Conservation (phyloP, 495 filamentous ascomycete genomes). For the Aspergillus campestris region DNA sequence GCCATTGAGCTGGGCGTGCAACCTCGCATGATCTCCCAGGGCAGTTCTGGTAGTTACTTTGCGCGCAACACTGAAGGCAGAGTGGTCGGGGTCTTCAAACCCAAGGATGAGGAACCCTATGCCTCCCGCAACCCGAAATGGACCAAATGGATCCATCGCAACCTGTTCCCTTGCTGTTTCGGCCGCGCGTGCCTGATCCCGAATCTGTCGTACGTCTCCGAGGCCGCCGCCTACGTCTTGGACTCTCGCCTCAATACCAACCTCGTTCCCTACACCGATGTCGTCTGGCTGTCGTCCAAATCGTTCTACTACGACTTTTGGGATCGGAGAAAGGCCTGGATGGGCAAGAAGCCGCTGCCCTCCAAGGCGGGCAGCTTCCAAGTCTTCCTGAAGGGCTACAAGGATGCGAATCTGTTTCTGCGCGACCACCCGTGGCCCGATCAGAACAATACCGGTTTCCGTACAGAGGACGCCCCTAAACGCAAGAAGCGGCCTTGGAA, state of each 20-base stretch:
- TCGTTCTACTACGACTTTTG: slow-evolving; percentile 98
- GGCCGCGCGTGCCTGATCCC: slow-evolving; percentile 94
- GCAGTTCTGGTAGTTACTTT: slow-evolving; percentile 97
- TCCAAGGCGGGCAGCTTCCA: slow-evolving; percentile 94
- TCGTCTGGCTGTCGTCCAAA: slow-evolving; percentile 89
- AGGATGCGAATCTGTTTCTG: slow-evolving; percentile 92
- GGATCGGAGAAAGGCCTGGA: slow-evolving; percentile 82
- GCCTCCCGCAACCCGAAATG: slow-evolving; percentile 87
- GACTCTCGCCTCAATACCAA: slow-evolving; percentile 85
- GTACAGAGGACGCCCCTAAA: slow-evolving; percentile 59
- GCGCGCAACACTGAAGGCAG: slow-evolving; percentile 85
- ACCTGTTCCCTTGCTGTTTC: slow-evolving; percentile 95
- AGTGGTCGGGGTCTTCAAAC: slow-evolving; percentile 96
- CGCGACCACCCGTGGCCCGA: slow-evolving; percentile 98
- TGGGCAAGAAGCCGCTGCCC: slow-evolving; percentile 80
- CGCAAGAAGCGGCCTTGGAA: slow-evolving; percentile 73
- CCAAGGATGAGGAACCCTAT: slow-evolving; percentile 98
- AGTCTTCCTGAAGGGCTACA: slow-evolving; percentile 91
- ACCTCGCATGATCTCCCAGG: slow-evolving; percentile 91
- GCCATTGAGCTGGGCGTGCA: slow-evolving; percentile 91
- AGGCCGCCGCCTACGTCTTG: slow-evolving; percentile 92
- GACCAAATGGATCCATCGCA: slow-evolving; percentile 93
- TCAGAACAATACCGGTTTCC: slow-evolving; percentile 69
- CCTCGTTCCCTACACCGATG: slow-evolving; percentile 91
- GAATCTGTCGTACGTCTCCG: slow-evolving; percentile 97